Evolutionary conservation across 495 filamentous ascomycete species (phyloP).

Genomic region (Cryomyces antarcticus): DNA sequence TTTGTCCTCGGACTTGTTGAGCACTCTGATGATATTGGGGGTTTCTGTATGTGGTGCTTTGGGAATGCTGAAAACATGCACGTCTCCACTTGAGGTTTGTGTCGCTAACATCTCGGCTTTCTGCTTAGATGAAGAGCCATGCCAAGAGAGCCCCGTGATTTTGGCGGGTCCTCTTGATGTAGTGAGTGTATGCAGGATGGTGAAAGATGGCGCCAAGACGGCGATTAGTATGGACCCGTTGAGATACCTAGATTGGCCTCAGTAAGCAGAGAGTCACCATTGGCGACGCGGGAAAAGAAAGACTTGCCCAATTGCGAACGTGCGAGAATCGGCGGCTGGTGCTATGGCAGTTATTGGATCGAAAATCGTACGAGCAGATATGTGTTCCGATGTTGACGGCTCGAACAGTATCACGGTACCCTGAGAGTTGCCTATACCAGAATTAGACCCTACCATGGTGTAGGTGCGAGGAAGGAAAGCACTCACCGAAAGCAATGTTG

Average conservation of each 20-base stretch:
- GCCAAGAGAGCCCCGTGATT: conserved; percentile 83
- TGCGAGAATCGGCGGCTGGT: conserved; percentile 78
- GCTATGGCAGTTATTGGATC: conserved; percentile 86
- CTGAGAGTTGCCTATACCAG: conserved; percentile 51
- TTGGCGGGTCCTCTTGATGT: conserved; percentile 67
- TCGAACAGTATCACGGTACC: conserved; percentile 93
- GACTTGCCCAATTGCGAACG: conserved; percentile 83
- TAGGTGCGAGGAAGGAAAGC: conserved; percentile 1
- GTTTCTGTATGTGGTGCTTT: conserved; percentile 62
- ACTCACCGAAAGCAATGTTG: conserved; percentile 83
- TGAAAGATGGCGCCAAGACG: conserved; percentile 76
- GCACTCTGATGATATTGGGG: conserved; percentile 65
- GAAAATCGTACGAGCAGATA: conserved; percentile 79
- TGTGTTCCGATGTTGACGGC: conserved; percentile 78
- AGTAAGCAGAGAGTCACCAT: too few relatives aligned
- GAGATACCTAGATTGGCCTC: conserved; percentile 41
- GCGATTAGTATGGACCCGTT: conserved; percentile 91
- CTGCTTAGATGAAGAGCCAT: conserved; percentile 88
- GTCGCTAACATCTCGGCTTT: conserved; percentile 97
- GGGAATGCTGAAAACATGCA: conserved; percentile 91
- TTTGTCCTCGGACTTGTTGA: conserved; percentile 61
- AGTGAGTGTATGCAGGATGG: conserved; percentile 79
- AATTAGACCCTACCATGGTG: background rate
- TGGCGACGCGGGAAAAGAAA: background rate
- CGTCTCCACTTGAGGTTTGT: conserved; percentile 77